Base-by-base conservation (phyloP, 768 basidiomycete genomes). In the Tylopilus sp. region DNA sequence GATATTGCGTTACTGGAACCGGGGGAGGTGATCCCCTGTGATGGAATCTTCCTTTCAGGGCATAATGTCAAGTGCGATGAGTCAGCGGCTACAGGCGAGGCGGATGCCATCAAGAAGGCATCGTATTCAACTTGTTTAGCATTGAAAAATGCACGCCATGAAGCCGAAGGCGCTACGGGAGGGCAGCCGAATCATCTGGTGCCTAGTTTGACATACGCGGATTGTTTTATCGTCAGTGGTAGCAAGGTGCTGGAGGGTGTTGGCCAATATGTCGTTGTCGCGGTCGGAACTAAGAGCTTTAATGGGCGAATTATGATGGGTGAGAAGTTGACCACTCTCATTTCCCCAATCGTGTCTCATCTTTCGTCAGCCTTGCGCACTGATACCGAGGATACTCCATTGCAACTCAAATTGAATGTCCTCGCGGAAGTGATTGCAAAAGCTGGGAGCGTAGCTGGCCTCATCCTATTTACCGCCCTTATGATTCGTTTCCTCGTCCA, bases 271-370 rank as follows among this genome's bases (percentile, higher is more conserved):
- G 86, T 99, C 45, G 84, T 98, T 46, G 88, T 97, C 46, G 86
- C 92, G 3, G 92, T 98, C 45, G 97, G 97, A 12, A 83, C 82
- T 13, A 90, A 87, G 73, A 92, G 88, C 60, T 98, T 98, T 72
- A 93, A 98, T 66, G 97, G 97, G 36, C 83, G 93, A 41, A 94
- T 98, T 63, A 93, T 98, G 91, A 96, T 96, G 86, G 89, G 93
- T 96, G 63, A 31, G 8, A 26, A 41, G 21, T 40, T 6, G 9
- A 34, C 45, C 29, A 31, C 19, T 38, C 47, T 31, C 8, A 21
- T 47, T n/a, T 25, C 19, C 22, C 22, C 26, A 8, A 9, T 16
- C 8, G 26, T 19, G 25, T 25, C 56, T 58, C 44, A 55, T 34
- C 6, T 17, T 21, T 9, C 36, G 24, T 38, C 54, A 95, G 94